Evolutionary conservation across 2,329 filamentous ascomycete genomes (phyloP).

Genomic region (Malbranchea zuffiana): DNA sequence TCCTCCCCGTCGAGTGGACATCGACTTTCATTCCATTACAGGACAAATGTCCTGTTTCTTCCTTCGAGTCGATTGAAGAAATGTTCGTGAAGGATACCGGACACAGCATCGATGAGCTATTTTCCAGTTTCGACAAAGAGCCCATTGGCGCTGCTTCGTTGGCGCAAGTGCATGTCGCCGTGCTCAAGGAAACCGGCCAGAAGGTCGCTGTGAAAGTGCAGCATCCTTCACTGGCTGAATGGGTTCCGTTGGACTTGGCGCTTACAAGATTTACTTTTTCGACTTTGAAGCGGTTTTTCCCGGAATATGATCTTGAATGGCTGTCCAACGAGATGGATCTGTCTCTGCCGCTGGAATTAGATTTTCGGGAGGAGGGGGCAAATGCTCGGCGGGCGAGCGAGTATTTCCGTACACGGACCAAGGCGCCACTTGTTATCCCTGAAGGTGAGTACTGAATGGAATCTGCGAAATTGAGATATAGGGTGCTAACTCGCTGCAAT

Average conservation of each 20-base stretch:
- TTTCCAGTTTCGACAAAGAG: constrained; percentile 66
- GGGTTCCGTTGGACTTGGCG: constrained; percentile 76
- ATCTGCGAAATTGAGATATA: constrained; percentile 1
- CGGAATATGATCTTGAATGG: constrained; percentile 96
- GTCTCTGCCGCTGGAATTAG: constrained; percentile 80
- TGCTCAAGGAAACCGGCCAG: constrained; percentile 67
- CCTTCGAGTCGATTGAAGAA: constrained; percentile 68
- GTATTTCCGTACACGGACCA: constrained; percentile 65
- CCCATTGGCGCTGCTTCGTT: constrained; percentile 90
- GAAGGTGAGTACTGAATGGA: constrained; percentile 41
- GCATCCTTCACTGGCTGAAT: constrained; percentile 79
- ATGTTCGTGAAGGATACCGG: constrained; percentile 85
- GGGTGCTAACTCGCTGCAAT: neutral
- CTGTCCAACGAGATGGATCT: constrained; percentile 84
- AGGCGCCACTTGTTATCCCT: constrained; percentile 77
- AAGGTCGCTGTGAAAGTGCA: constrained; percentile 95
- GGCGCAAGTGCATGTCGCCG: constrained; percentile 86
- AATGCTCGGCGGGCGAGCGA: constrained; percentile 71
- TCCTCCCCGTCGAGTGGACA: constrained; percentile 85
- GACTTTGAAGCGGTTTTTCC: constrained; percentile 84
- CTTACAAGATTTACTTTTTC: constrained; percentile 83
- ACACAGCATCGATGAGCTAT: constrained; percentile 64
- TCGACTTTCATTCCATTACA: constrained; percentile 91
- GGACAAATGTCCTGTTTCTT: constrained; percentile 89
- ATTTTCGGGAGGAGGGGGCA: constrained; percentile 73